Percentiles rank a stretch among this genome's conserved stretches.
phyloP scores from a whole-genome alignment of 2,329 filamentous ascomycete species.

The Diplodia scrobiculata region DNA sequence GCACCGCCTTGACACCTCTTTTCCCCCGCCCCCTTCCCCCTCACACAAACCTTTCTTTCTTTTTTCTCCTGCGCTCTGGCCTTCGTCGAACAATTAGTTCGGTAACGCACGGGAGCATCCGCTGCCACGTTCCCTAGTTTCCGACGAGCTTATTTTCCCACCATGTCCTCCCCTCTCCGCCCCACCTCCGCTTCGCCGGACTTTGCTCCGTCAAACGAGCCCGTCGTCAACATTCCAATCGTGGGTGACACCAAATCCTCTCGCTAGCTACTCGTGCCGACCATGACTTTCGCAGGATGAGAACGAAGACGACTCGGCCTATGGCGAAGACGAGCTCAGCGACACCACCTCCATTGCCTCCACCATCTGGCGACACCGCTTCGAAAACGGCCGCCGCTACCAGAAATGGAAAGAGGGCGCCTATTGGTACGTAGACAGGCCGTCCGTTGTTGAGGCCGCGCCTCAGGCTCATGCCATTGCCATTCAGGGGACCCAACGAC shows the following conservation, averaged over 20 bases:
- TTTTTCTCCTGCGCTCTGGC: neutral
- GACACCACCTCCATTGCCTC: slow-evolving; percentile 41
- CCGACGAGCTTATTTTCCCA: slow-evolving; percentile 3
- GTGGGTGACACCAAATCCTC: neutral
- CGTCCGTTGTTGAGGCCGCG: neutral
- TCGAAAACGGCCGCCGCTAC: slow-evolving; percentile 32
- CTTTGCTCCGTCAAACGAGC: slow-evolving; percentile 3
- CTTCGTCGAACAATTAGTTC: neutral
- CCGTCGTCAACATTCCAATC: slow-evolving; percentile 14
- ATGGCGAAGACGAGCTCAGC: slow-evolving; percentile 33
- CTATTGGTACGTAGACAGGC: slow-evolving; percentile 3
- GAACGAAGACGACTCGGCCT: slow-evolving; percentile 35
- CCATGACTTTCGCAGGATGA: neutral
- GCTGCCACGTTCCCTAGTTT: neutral
- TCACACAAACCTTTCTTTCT: neutral
- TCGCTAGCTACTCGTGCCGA: too few species aligned
- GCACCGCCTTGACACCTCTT: too few species aligned
- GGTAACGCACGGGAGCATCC: slow-evolving; percentile 12
- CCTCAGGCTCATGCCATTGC: neutral
- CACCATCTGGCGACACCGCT: slow-evolving; percentile 39
- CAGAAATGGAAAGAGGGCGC: slow-evolving; percentile 16
- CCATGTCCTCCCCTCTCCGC: slow-evolving; percentile 20
- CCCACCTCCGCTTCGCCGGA: neutral
- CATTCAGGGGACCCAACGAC: slow-evolving; percentile 37
- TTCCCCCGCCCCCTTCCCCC: too few species aligned